Conservation (phyloP, 108 stramenopile species). For the Nitzschia palea region DNA sequence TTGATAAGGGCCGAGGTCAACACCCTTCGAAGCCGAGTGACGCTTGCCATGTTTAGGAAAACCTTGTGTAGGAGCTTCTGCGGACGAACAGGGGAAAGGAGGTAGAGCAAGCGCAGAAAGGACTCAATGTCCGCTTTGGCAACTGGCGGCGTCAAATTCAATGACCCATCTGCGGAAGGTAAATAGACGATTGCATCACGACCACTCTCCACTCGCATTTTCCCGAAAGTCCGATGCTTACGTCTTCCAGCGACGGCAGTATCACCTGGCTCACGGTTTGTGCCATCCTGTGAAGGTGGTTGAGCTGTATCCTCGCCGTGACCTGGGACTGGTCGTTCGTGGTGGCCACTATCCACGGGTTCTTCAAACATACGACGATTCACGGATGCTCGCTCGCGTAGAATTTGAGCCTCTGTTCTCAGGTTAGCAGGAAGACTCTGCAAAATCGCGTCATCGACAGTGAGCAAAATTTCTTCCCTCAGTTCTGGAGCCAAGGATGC, state of each 20-base stretch:
- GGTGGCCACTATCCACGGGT: slow-evolving; percentile 6
- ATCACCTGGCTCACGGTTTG: slow-evolving; percentile 3
- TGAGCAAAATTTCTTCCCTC: slow-evolving; percentile 87
- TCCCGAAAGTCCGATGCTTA: slow-evolving; percentile 39
- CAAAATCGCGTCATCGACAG: slow-evolving; percentile 83
- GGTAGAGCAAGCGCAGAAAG: slow-evolving; percentile 64
- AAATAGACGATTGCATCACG: slow-evolving; percentile 45
- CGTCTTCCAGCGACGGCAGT: slow-evolving; percentile 10
- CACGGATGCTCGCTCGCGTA: slow-evolving; percentile 80
- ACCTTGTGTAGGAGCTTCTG: slow-evolving; percentile 76
- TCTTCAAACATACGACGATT: slow-evolving; percentile 30
- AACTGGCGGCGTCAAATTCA: slow-evolving; percentile 47
- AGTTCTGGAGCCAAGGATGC: slow-evolving; percentile 91
- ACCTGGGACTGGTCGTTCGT: background rate
- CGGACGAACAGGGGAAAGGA: slow-evolving; percentile 79
- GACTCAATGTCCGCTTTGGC: slow-evolving; percentile 49
- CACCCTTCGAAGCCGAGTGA: slow-evolving; percentile 37
- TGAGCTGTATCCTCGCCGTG: slow-evolving; percentile 7
- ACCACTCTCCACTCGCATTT: slow-evolving; percentile 63
- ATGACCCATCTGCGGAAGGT: slow-evolving; percentile 20
- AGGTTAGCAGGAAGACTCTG: slow-evolving; percentile 80
- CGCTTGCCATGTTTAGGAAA: slow-evolving; percentile 66
- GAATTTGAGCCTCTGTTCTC: slow-evolving; percentile 84
- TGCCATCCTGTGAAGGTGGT: slow-evolving; percentile 3
- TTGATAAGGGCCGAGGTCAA: slow-evolving; percentile 45